These are phyloP conservation scores for Coemansia sp. DNA, from an alignment of 192 early-diverging fungal species.

Conservation along the genomic window DNA sequence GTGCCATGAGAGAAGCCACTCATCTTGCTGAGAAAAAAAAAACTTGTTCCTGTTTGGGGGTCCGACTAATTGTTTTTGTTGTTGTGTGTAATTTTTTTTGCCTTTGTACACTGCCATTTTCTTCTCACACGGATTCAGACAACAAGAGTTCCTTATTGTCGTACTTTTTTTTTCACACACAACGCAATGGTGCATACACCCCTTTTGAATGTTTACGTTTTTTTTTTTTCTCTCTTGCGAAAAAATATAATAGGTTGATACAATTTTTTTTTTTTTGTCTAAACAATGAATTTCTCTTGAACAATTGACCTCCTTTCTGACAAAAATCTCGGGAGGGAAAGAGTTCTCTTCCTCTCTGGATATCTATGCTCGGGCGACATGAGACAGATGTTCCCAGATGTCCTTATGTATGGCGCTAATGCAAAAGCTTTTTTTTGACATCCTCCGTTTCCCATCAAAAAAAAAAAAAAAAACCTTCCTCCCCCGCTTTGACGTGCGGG, in stretches of 20 bases:
- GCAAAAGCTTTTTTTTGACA: neutral
- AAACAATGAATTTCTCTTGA: neutral
- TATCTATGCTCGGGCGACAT: conserved; percentile 1
- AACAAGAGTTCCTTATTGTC: too few species aligned
- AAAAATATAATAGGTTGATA: neutral
- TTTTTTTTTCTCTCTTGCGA: neutral
- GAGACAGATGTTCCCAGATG: too few species aligned
- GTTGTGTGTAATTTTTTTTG: too few species aligned
- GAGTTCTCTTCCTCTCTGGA: neutral
- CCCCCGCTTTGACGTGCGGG: neutral
- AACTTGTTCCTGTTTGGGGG: too few species aligned
- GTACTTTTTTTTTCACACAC: too few species aligned
- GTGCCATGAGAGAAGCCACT: neutral
- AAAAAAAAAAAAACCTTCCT: too few species aligned
- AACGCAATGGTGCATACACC: neutral
- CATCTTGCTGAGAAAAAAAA: too few species aligned
- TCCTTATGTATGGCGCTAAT: conserved; percentile 6
- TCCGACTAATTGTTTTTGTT: too few species aligned
- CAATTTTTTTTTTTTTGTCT: neutral
- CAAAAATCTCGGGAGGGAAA: neutral
- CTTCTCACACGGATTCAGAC: too few species aligned
- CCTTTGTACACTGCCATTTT: too few species aligned
- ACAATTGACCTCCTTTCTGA: neutral
- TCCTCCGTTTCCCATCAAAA: neutral
- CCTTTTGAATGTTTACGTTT: neutral